A percentile compares a stretch with the other conserved stretches of the same genome.
Conservation (phyloP, 2,329 filamentous ascomycete genomes). For the Aspergillus udagawae region DNA sequence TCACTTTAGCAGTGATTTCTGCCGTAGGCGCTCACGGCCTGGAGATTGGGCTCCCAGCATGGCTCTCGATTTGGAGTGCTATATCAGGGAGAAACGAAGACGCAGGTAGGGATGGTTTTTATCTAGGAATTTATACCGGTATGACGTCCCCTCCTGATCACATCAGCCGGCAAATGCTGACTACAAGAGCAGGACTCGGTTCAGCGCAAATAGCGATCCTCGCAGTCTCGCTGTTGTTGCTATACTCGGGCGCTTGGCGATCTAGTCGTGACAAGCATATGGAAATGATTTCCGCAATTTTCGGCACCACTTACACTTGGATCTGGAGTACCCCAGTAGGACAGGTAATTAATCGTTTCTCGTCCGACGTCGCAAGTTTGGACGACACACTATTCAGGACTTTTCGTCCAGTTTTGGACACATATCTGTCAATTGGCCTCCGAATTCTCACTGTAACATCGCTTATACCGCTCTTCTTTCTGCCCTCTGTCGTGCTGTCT, state of each 20-base stretch:
- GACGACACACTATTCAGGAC: slow-evolving; percentile 10
- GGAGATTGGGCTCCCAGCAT: slow-evolving; percentile 7
- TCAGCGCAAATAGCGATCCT: slow-evolving; percentile 2
- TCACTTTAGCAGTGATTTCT: neutral
- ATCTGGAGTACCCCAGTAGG: slow-evolving; percentile 11
- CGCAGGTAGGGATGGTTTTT: neutral
- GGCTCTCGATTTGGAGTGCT: slow-evolving; percentile 10
- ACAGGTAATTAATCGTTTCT: slow-evolving; percentile 13
- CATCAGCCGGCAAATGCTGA: neutral
- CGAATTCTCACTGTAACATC: slow-evolving; percentile 11
- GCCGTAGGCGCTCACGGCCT: slow-evolving; percentile 5
- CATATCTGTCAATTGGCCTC: slow-evolving; percentile 11
- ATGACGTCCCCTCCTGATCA: neutral
- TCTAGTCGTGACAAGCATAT: slow-evolving; percentile 11
- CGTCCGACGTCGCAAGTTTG: slow-evolving; percentile 9
- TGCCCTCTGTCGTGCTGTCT: slow-evolving; percentile 8
- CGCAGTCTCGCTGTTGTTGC: slow-evolving; percentile 5
- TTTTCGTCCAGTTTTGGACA: slow-evolving; percentile 11
- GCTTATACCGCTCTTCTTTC: slow-evolving; percentile 10
- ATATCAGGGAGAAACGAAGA: neutral
- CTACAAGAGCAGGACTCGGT: slow-evolving; percentile 4
- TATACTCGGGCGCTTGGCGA: slow-evolving; percentile 9
- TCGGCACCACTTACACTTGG: slow-evolving; percentile 12
- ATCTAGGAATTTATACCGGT: slow-evolving; percentile 3
- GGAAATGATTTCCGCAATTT: slow-evolving; percentile 5